phyloP scores from a whole-genome alignment of 2,329 filamentous ascomycete genomes.

The Cytospora chrysosperma region DNA sequence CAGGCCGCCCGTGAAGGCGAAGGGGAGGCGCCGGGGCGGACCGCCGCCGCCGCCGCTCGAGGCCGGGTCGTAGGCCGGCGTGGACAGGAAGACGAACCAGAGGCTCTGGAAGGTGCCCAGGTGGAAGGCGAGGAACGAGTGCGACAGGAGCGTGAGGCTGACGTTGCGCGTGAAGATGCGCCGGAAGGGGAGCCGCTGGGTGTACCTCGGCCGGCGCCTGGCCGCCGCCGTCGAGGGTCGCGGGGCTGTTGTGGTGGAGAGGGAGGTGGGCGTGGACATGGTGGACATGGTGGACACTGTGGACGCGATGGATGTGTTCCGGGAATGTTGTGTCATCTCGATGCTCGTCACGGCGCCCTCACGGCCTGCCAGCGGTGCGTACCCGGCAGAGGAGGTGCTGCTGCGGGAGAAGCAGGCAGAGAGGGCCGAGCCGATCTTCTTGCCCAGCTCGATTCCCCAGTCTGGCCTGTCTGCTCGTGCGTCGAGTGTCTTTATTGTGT shows the following conservation, averaged over 20 bases:
- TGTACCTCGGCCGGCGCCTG: conserved; percentile 39
- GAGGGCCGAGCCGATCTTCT: conserved; percentile 34
- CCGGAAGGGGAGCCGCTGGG: conserved; percentile 49
- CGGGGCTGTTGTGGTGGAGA: conserved; percentile 2
- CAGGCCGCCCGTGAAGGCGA: conserved; percentile 71
- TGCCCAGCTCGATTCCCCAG: conserved; percentile 42
- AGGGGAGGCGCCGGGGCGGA: conserved; percentile 45
- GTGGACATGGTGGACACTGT: too few species aligned
- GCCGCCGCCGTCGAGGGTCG: conserved; percentile 12
- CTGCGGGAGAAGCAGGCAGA: conserved; percentile 28
- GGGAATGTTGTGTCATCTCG: conserved; percentile 30
- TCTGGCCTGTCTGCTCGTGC: conserved; percentile 42
- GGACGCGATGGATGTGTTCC: conserved; percentile 12
- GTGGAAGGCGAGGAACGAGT: conserved; percentile 70
- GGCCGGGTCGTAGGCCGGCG: conserved; percentile 56
- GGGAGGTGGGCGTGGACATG: too few species aligned
- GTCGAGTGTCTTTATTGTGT: conserved; percentile 48
- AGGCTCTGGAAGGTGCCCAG: conserved; percentile 74
- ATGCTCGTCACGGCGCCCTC: conserved; percentile 30
- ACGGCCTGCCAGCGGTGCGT: conserved; percentile 36
- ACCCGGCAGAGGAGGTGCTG: conserved; percentile 28
- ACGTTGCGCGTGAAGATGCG: conserved; percentile 58
- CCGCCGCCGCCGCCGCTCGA: too few species aligned
- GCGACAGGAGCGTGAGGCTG: conserved; percentile 55
- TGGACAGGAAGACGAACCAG: conserved; percentile 75